Conservation (phyloP, 2,329 filamentous ascomycete genomes). For the Colletotrichum musae region DNA sequence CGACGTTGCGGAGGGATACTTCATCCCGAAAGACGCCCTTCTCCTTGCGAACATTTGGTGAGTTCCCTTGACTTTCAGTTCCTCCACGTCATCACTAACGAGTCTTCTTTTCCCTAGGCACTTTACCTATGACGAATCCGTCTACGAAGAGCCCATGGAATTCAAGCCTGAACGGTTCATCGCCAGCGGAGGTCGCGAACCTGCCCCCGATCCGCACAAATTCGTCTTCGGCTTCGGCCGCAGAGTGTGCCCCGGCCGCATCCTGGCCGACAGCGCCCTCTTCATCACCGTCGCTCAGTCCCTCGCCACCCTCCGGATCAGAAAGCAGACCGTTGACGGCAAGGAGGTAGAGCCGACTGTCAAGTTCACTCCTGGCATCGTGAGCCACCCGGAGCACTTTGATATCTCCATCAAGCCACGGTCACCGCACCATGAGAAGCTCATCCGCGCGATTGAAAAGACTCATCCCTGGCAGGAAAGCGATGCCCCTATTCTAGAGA, state of each 20-base stretch:
- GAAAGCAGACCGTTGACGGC: slow-evolving; percentile 52
- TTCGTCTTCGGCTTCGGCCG: slow-evolving; percentile 44
- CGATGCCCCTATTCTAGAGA: slow-evolving; percentile 23
- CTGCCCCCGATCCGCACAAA: slow-evolving; percentile 38
- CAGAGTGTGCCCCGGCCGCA: slow-evolving; percentile 43
- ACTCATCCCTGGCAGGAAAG: slow-evolving; percentile 39
- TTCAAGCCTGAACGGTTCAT: slow-evolving; percentile 55
- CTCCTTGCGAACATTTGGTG: slow-evolving; percentile 46
- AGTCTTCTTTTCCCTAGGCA: neutral
- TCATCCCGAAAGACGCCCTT: slow-evolving; percentile 36
- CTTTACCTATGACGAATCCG: slow-evolving; percentile 73
- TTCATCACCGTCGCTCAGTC: slow-evolving; percentile 54
- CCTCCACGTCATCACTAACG: too few relatives aligned
- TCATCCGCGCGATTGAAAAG: slow-evolving; percentile 36
- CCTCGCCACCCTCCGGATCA: slow-evolving; percentile 62
- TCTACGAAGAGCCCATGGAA: slow-evolving; percentile 63
- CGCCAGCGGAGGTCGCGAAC: slow-evolving; percentile 16
- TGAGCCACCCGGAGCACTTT: slow-evolving; percentile 39
- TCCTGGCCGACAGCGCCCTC: slow-evolving; percentile 42
- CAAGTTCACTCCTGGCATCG: slow-evolving; percentile 25
- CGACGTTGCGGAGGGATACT: slow-evolving; percentile 33
- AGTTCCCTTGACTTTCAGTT: slow-evolving; percentile 53
- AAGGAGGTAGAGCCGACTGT: slow-evolving; percentile 48
- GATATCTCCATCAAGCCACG: slow-evolving; percentile 33
- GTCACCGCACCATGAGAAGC: slow-evolving; percentile 30